Evolutionary conservation across 2,329 filamentous ascomycete genomes (phyloP).

Genomic region (Fusarium stilboides): DNA sequence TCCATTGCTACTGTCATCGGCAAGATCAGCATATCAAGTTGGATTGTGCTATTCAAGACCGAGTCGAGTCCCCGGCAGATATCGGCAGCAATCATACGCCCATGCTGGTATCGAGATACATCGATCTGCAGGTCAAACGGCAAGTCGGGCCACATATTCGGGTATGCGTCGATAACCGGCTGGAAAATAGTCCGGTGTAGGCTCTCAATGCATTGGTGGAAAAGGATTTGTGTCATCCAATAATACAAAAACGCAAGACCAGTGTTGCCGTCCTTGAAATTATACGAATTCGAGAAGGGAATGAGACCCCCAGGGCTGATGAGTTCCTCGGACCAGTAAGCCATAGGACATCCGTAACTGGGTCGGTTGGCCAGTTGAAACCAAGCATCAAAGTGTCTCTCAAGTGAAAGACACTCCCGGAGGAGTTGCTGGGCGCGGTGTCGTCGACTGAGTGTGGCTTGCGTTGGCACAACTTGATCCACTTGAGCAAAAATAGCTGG

Average conservation of each 20-base stretch:
- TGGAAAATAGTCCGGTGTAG: slow-evolving; percentile 63
- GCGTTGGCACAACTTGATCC: slow-evolving; percentile 59
- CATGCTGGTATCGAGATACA: slow-evolving; percentile 60
- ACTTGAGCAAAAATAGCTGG: slow-evolving; percentile 63
- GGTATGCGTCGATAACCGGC: slow-evolving; percentile 59
- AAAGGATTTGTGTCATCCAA: slow-evolving; percentile 66
- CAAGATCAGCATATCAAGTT: slow-evolving; percentile 63
- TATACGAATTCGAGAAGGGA: slow-evolving; percentile 63
- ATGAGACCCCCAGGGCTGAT: slow-evolving; percentile 51
- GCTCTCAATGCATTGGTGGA: slow-evolving; percentile 64
- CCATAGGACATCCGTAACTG: slow-evolving; percentile 50
- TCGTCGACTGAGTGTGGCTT: slow-evolving; percentile 60
- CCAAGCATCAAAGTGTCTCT: slow-evolving; percentile 66
- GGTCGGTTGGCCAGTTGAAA: slow-evolving; percentile 52
- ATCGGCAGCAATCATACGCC: slow-evolving; percentile 62
- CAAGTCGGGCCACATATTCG: slow-evolving; percentile 58
- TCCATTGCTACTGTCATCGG: slow-evolving; percentile 61
- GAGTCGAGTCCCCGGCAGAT: slow-evolving; percentile 68
- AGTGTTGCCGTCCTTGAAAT: slow-evolving; percentile 61
- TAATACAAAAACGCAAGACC: slow-evolving; percentile 68
- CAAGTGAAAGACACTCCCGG: slow-evolving; percentile 63
- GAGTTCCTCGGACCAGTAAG: slow-evolving; percentile 60
- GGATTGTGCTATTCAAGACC: slow-evolving; percentile 59
- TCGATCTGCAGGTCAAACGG: slow-evolving; percentile 59
- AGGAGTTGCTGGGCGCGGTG: slow-evolving; percentile 65